Conservation (phyloP, 768 basidiomycete species). For the Leccinum longicurvipes region DNA sequence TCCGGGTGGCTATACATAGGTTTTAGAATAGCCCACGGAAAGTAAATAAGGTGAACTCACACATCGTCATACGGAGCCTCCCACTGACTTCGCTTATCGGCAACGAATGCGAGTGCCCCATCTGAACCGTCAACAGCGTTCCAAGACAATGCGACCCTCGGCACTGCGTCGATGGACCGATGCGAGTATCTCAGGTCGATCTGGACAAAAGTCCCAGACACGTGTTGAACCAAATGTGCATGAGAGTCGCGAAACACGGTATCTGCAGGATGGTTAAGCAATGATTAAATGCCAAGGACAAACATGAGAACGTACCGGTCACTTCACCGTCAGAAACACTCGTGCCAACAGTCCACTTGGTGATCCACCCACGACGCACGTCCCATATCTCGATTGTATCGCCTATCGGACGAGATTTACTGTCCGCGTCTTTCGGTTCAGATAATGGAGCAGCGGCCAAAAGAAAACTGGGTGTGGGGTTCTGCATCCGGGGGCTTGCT, state of each 20-base stretch:
- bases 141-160: constrained; percentile 65
- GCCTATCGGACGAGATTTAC: constrained; percentile 28
- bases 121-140: constrained; percentile 36
- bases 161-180: constrained; percentile 65
- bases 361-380: constrained; percentile 72
- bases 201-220: constrained; percentile 78
- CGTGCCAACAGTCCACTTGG: constrained; percentile 75
- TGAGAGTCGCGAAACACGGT: constrained; percentile 68
- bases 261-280: constrained; percentile 39
- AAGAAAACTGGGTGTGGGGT: constrained; percentile 20
- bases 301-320: constrained; percentile 49
- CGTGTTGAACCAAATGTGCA: constrained; percentile 69
- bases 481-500: constrained; percentile 30
- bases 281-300: not conserved
- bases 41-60: constrained; percentile 39
- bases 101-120: constrained; percentile 65
- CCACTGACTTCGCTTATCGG: constrained; percentile 49
- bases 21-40: not conserved
- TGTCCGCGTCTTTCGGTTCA: constrained; percentile 17
- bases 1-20: constrained; percentile 38
- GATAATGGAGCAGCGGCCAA: constrained; percentile 1
- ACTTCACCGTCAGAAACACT: constrained; percentile 68
- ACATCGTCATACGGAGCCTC: constrained; percentile 81
- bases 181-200: constrained; percentile 65
- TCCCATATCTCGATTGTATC: constrained; percentile 86